Evolutionary conservation across 345 rosid genomes (phyloP), one percentile per base, ranked within the genome.

Genomic region (Sisymbrium altissimum): DNA sequence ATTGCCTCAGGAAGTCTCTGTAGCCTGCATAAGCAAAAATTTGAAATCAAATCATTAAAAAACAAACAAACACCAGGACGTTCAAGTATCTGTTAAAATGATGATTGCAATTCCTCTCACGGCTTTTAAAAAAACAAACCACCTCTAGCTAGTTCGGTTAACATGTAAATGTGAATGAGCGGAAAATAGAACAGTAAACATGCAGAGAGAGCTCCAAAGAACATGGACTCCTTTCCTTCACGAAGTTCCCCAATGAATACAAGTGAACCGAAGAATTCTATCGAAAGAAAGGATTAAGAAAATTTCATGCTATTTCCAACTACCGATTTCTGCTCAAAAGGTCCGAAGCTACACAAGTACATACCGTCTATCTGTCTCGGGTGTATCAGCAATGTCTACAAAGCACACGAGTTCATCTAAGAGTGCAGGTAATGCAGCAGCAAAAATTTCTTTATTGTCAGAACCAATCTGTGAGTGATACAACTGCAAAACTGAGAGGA

Each of bases 371-470:
- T 81, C 84, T 71, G 86, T 87, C 83, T 91, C 96, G 68, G 80
- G 74, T 73, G 79, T 78, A 83, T 91, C 89, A 78, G 79, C 84
- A 39, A 90, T 87, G 78, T 89, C 96, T 38, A 81, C 72, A 82
- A 94, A 94, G 88, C 97, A 91, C 45, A 94, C 81, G 60, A 91
- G 97, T 78, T 94, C 97, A 78, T 89, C 97, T 45, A 94, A 80
- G 79, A 94, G 95, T 36, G 87, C 97, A 76, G 98, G 97, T 64
- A 94, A 76, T 55, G 98, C 97, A 70, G 97, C 98, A 43, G 96
- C 78, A 79, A 91, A 94, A 56, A 91, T 87, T 84, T 94, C 98
- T 76, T 82, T 86, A 81, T 88, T 87, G 78, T 94, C 86, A 30
- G 96, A 89, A 80, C 95, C 92, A 82, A 82, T 87, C 64, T 87